A percentile compares a stretch with the other conserved stretches of the same genome.
Conservation (phyloP, 1,284 basidiomycete genomes). For the Pyrrhoderma lamaoense region DNA sequence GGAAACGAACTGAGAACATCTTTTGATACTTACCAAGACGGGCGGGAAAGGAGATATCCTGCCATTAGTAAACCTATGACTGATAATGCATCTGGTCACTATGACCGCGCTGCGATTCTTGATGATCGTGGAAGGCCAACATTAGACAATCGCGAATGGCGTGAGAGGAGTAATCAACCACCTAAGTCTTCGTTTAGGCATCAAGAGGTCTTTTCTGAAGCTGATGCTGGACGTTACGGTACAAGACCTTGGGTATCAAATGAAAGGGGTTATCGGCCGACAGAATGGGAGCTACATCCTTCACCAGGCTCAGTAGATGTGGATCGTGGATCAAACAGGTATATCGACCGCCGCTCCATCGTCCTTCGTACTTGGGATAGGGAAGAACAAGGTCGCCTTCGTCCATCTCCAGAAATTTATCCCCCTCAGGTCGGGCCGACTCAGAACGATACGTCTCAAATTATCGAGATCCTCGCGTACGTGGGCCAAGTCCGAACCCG, state of each 20-base stretch:
- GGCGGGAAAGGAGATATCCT: background rate
- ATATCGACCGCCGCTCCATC: slow-evolving; percentile 10
- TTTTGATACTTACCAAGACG: slow-evolving; percentile 6
- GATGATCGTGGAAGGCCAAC: slow-evolving; percentile 3
- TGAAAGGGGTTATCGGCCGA: slow-evolving; percentile 2
- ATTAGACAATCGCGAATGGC: slow-evolving; percentile 15
- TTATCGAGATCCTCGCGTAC: slow-evolving; percentile 12
- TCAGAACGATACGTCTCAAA: slow-evolving; percentile 12
- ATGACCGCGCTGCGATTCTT: slow-evolving; percentile 1
- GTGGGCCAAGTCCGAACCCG: slow-evolving; percentile 11
- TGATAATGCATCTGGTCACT: background rate
- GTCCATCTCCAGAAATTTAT: slow-evolving; percentile 11
- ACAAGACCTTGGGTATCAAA: slow-evolving; percentile 10
- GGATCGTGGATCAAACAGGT: slow-evolving; percentile 1
- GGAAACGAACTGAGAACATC: background rate
- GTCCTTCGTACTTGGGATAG: slow-evolving; percentile 17
- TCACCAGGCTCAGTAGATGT: slow-evolving; percentile 2
- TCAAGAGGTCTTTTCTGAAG: background rate
- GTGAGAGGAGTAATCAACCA: slow-evolving; percentile 9
- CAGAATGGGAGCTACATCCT: background rate
- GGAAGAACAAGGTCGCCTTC: slow-evolving; percentile 5
- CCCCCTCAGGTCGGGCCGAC: slow-evolving; percentile 9
- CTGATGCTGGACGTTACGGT: background rate
- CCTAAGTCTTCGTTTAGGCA: slow-evolving; percentile 4
- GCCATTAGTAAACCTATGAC: background rate